Percentiles rank a stretch among this genome's conserved stretches.
These are phyloP conservation scores for Brassica hybrid DNA, from an alignment of 441 rosid genomes.

Conservation along the genomic window DNA sequence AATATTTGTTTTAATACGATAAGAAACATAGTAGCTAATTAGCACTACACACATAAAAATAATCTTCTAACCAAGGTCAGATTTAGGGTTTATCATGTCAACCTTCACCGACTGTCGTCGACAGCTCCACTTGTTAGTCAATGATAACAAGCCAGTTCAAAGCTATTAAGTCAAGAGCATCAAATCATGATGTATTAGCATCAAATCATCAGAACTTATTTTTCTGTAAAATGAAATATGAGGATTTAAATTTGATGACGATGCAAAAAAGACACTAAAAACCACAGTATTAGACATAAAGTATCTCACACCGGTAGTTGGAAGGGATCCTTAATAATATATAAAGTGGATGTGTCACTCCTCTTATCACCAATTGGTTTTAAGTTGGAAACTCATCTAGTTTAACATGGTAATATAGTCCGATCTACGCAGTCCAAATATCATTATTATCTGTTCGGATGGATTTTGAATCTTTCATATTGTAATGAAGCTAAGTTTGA, in stretches of 20 bases:
- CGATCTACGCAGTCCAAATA: not conserved
- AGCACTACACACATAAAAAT: constrained; percentile 24
- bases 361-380: too few species aligned
- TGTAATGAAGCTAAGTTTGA: not conserved
- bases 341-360: too few species aligned
- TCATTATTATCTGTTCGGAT: constrained; percentile 1
- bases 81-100: constrained; percentile 28
- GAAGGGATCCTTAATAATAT: too few species aligned
- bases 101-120: constrained; percentile 24
- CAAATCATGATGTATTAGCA: not conserved
- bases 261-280: not conserved
- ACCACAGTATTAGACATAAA: not conserved
- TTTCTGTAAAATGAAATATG: not conserved
- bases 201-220: not conserved
- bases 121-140: constrained; percentile 36
- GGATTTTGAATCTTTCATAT: not conserved
- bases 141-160: constrained; percentile 1
- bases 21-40: constrained; percentile 10
- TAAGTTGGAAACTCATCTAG: too few species aligned
- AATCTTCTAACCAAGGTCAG: not conserved
- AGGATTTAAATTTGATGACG: not conserved
- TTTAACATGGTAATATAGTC: too few species aligned
- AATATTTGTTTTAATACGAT: constrained; percentile 3
- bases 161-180: not conserved
- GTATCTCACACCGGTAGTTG: too few species aligned